Evolutionary conservation across 495 filamentous ascomycete species (phyloP), one percentile per base, ranked within the genome.

Genomic region (Hyphodiscus hymeniophilus): DNA sequence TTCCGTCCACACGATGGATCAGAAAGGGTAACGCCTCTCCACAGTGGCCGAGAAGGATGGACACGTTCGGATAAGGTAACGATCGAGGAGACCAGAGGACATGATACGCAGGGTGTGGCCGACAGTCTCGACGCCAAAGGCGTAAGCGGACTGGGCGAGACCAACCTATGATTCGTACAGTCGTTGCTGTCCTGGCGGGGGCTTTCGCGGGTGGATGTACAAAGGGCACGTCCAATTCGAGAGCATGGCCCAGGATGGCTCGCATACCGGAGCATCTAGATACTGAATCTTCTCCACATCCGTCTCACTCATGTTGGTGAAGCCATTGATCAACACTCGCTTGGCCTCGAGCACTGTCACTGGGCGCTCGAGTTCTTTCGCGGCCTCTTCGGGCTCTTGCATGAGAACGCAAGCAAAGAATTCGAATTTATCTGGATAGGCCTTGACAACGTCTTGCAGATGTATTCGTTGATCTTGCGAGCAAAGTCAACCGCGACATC

Each of bases 171-270:
- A n/a, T 15, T 8, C 10, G 20, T 6, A 23, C 7, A 23, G 11
- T 5, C 39, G 39, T 8, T 18, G 20, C 39, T 42, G 39, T 4
- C 7, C 20, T 7, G 39, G 39, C 22, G 39, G 16, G 5, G 20
- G 16, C 7, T 8, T 42, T 10, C 39, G 39, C 10, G 39, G 39
- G 20, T 42, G 39, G 16, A 42, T 18, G 20, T 42, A 42, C 11
- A 42, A 15, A 7, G 39, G 39, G 4, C 18, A n/a, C 7, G 18
- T 10, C 17, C 18, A 15, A n/a, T 42, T 23, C 16, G 16, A 11
- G 7, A 42, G 39, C 39, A 21, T 42, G 7, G 39, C 39, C 39
- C 39, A 42, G 39, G 24, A 42, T n/a, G 39, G 39, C 20, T 42
- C 39, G 39, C 39, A 42, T 4, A 8, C 16, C 5, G 39, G 39